Percentiles rank a stretch among this genome's conserved stretches.
phyloP scores from a whole-genome alignment of 495 filamentous ascomycete species.

The Hyaloscypha finlandica region DNA sequence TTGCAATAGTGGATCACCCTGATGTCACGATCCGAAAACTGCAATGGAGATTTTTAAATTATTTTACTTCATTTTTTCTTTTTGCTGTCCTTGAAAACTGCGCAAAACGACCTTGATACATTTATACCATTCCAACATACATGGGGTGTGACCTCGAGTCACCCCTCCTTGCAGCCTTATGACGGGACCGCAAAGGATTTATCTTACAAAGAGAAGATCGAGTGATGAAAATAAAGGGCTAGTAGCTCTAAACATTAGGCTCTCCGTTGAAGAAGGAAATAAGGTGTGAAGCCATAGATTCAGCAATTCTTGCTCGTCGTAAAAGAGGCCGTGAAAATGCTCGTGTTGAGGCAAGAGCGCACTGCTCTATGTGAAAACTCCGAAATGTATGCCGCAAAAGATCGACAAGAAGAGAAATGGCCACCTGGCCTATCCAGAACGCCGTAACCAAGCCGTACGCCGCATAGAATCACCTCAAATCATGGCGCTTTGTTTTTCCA shows the following conservation, averaged over 20 bases:
- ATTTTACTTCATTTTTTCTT: slow-evolving; percentile 9
- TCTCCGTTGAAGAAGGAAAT: slow-evolving; percentile 17
- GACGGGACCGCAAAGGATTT: slow-evolving; percentile 30
- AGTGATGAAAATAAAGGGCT: slow-evolving; percentile 25
- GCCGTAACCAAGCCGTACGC: slow-evolving; percentile 25
- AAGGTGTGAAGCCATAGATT: slow-evolving; percentile 22
- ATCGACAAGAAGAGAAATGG: slow-evolving; percentile 28
- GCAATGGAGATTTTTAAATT: slow-evolving; percentile 5
- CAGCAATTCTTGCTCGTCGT: slow-evolving; percentile 22
- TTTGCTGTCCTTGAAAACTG: slow-evolving; percentile 10
- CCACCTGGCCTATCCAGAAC: slow-evolving; percentile 32
- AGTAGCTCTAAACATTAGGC: slow-evolving; percentile 36
- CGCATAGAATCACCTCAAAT: slow-evolving; percentile 24
- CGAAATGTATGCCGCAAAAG: slow-evolving; percentile 28
- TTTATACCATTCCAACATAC: slow-evolving; percentile 21
- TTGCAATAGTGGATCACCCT: background rate
- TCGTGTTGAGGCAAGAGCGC: slow-evolving; percentile 15
- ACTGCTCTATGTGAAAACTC: slow-evolving; percentile 22
- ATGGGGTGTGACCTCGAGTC: slow-evolving; percentile 8
- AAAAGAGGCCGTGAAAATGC: slow-evolving; percentile 27
- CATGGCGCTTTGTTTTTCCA: slow-evolving; percentile 30
- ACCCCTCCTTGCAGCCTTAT: slow-evolving; percentile 22
- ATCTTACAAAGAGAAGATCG: slow-evolving; percentile 31
- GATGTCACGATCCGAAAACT: background rate
- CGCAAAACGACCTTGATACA: slow-evolving; percentile 16